These are phyloP conservation scores for Sarocladiaceae sp. DNA, from an alignment of 2,329 filamentous ascomycete genomes.

Conservation along the genomic window DNA sequence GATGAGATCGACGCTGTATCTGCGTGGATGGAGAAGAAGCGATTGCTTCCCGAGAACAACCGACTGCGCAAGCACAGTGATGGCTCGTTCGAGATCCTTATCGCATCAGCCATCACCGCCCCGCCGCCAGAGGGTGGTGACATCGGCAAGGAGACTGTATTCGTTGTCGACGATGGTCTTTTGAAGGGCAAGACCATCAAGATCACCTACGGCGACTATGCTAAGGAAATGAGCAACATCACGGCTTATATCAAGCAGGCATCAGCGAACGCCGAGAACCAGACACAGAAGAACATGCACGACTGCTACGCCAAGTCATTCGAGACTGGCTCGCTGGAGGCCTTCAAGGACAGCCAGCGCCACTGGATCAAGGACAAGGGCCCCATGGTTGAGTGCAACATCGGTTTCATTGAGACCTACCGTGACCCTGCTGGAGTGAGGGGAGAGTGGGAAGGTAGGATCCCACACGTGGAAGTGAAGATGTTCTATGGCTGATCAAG, in stretches of 20 bases:
- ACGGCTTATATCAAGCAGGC: conserved; percentile 62
- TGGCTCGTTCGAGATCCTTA: conserved; percentile 64
- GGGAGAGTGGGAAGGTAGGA: conserved; percentile 80
- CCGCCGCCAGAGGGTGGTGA: conserved; percentile 60
- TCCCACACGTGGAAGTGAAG: too few relatives aligned
- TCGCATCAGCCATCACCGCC: conserved; percentile 59
- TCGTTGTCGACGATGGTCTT: conserved; percentile 50
- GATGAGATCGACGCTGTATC: conserved; percentile 67
- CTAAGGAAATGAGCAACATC: conserved; percentile 64
- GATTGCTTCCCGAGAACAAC: conserved; percentile 70
- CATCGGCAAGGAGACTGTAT: conserved; percentile 58
- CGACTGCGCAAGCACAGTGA: conserved; percentile 60
- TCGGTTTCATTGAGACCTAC: conserved; percentile 83
- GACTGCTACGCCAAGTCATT: conserved; percentile 70
- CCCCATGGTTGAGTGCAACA: conserved; percentile 71
- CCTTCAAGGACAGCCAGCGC: conserved; percentile 74
- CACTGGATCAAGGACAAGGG: conserved; percentile 80
- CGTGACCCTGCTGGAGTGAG: conserved; percentile 74
- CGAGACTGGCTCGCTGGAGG: conserved; percentile 63
- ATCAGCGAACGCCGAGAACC: conserved; percentile 62
- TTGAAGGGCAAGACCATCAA: conserved; percentile 62
- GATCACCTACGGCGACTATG: conserved; percentile 69
- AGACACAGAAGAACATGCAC: conserved; percentile 68
- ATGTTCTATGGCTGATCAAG: too few relatives aligned
- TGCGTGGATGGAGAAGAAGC: conserved; percentile 66